Evolutionary conservation across 345 rosid species (phyloP).

Genomic region (Eucalyptus sp.): DNA sequence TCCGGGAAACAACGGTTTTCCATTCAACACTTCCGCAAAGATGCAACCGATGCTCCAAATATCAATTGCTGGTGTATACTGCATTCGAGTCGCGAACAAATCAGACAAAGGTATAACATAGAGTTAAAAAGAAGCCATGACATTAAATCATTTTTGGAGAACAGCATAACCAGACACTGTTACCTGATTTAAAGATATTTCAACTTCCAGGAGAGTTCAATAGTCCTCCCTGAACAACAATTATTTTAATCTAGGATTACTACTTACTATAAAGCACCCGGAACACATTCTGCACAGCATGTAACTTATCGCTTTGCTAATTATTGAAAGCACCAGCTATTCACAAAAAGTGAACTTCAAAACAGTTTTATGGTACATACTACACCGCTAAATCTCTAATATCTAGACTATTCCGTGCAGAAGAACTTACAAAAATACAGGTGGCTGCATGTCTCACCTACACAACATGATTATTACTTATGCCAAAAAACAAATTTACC

Average conservation of each 20-base stretch:
- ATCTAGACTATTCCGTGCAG: neutral
- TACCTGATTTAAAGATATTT: constrained; percentile 88
- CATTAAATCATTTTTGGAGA: constrained; percentile 13
- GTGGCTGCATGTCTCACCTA: neutral
- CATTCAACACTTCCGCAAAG: constrained; percentile 88
- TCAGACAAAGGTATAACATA: neutral
- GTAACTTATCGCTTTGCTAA: neutral
- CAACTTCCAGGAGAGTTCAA: constrained; percentile 99
- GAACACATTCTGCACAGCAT: constrained; percentile 20
- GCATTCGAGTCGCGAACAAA: constrained; percentile 9
- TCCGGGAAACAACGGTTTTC: constrained; percentile 98
- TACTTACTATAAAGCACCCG: constrained; percentile 39
- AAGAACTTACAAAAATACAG: neutral
- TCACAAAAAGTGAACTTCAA: neutral
- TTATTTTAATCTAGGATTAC: constrained; percentile 79
- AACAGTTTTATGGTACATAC: neutral
- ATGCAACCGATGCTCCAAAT: constrained; percentile 98
- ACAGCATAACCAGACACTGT: constrained; percentile 46
- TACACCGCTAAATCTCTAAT: neutral
- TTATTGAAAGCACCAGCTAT: neutral
- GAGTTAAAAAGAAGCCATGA: neutral
- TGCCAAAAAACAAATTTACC: neutral
- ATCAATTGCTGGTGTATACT: constrained; percentile 99
- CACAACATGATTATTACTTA: neutral
- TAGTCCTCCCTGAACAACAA: constrained; percentile 99